A percentile compares a stretch with the other conserved stretches of the same genome.
Evolutionary conservation across 2,329 filamentous ascomycete species (phyloP).

Genomic region (Arthroderma sp.): DNA sequence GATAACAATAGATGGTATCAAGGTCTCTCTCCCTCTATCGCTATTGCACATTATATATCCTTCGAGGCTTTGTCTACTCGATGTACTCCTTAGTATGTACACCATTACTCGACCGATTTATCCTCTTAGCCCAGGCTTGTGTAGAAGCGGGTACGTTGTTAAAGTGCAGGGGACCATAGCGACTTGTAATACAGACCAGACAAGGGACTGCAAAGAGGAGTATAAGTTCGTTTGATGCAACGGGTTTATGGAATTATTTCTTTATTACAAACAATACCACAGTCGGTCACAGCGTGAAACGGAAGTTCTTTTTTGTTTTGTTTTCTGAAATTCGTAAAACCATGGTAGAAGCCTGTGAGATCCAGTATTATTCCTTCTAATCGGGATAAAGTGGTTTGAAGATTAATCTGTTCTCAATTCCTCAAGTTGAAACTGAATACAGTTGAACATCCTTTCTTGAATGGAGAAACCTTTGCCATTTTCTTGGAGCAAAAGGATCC

Average conservation of each 20-base stretch:
- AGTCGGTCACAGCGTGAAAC: not conserved
- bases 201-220: not conserved
- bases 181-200: not conserved
- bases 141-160: not conserved
- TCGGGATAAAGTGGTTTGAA: constrained; percentile 7
- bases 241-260: not conserved
- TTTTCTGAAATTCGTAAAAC: not conserved
- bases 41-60: too few relatives aligned
- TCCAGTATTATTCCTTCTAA: constrained; percentile 3
- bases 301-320: not conserved
- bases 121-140: not conserved
- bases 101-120: too few relatives aligned
- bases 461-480: constrained; percentile 8
- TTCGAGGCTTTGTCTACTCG: too few relatives aligned
- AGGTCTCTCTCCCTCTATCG: too few relatives aligned
- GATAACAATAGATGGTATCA: too few relatives aligned
- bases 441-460: constrained; percentile 11
- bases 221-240: not conserved
- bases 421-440: constrained; percentile 15
- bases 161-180: not conserved
- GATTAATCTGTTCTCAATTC: constrained; percentile 13
- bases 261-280: constrained; percentile 2
- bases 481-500: constrained; percentile 8
- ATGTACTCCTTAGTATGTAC: too few relatives aligned
- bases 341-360: constrained; percentile 3